These are phyloP conservation scores for Populus nigra DNA, from an alignment of 345 rosid genomes.

Conservation along the genomic window DNA sequence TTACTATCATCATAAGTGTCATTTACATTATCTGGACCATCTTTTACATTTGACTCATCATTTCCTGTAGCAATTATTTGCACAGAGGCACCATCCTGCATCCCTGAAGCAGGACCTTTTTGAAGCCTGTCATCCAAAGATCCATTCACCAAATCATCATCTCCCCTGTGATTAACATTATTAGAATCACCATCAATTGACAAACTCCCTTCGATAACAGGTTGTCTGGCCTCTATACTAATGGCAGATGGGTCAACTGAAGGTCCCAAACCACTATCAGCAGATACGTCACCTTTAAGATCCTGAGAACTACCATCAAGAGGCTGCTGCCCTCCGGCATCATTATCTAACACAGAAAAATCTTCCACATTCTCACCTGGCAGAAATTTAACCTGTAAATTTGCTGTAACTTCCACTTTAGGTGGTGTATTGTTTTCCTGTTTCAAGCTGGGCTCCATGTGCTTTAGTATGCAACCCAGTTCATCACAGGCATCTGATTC, in stretches of 20 bases:
- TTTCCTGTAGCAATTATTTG: conserved; percentile 22
- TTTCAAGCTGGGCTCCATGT: conserved; percentile 65
- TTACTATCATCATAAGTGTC: conserved; percentile 19
- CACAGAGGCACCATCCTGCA: conserved; percentile 24
- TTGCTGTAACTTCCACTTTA: conserved; percentile 30
- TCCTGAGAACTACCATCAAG: conserved; percentile 40
- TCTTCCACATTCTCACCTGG: conserved; percentile 36
- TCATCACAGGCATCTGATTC: conserved; percentile 68
- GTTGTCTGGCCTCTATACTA: conserved; percentile 25
- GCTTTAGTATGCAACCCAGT: conserved; percentile 60
- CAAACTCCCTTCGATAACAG: conserved; percentile 21
- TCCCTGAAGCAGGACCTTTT: conserved; percentile 38
- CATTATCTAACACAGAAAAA: conserved; percentile 36
- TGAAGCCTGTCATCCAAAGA: conserved; percentile 33
- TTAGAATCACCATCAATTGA: conserved; percentile 9
- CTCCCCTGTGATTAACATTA: conserved; percentile 28
- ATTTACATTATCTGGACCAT: conserved; percentile 19
- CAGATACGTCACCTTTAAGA: conserved; percentile 31
- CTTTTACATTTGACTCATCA: conserved; percentile 35
- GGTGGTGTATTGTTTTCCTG: conserved; percentile 33
- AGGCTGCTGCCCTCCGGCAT: conserved; percentile 36
- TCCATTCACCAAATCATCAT: conserved; percentile 24
- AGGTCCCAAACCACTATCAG: conserved; percentile 29
- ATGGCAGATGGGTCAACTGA: conserved; percentile 21
- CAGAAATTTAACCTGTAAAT: conserved; percentile 34